A percentile compares a stretch with the other conserved stretches of the same genome.
phyloP scores from a whole-genome alignment of 306 rosid species.

The Quercus alba region DNA sequence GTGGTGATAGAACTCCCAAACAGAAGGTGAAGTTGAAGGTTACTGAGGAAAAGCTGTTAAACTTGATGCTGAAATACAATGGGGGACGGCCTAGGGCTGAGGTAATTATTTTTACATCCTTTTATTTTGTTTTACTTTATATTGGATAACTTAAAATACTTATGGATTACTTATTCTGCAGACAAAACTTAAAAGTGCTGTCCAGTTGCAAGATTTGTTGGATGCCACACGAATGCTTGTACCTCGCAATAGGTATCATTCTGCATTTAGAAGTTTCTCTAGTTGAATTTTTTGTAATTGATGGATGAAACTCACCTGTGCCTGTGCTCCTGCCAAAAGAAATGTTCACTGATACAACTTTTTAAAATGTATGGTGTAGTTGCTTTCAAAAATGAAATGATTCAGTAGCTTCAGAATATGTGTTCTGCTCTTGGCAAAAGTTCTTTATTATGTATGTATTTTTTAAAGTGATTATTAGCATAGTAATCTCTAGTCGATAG shows the following conservation, averaged over 20 bases:
- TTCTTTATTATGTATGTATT: neutral
- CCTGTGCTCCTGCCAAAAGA: neutral
- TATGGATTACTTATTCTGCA: conserved; percentile 35
- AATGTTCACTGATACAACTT: neutral
- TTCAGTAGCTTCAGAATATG: neutral
- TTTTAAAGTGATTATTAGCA: neutral
- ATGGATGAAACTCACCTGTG: neutral
- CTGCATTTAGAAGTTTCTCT: neutral
- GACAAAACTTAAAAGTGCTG: conserved; percentile 96
- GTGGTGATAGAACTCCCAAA: conserved; percentile 99
- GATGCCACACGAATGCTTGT: conserved; percentile 97
- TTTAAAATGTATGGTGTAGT: neutral
- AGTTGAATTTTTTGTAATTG: neutral
- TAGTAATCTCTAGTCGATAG: neutral
- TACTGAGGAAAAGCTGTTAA: conserved; percentile 90
- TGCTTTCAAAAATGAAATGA: neutral
- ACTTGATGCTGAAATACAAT: conserved; percentile 86
- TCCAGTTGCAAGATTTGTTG: conserved; percentile 94
- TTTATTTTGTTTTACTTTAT: conserved; percentile 8
- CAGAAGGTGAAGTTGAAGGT: conserved; percentile 97
- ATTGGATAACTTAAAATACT: conserved; percentile 3
- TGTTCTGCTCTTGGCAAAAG: neutral
- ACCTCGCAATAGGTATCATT: conserved; percentile 78
- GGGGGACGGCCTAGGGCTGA: conserved; percentile 93
- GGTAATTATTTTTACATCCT: conserved; percentile 39